Percentiles rank a stretch among this genome's conserved stretches.
Evolutionary conservation across 148 eudicot genomes (phyloP).

Genomic region (Rhododendron henanense): DNA sequence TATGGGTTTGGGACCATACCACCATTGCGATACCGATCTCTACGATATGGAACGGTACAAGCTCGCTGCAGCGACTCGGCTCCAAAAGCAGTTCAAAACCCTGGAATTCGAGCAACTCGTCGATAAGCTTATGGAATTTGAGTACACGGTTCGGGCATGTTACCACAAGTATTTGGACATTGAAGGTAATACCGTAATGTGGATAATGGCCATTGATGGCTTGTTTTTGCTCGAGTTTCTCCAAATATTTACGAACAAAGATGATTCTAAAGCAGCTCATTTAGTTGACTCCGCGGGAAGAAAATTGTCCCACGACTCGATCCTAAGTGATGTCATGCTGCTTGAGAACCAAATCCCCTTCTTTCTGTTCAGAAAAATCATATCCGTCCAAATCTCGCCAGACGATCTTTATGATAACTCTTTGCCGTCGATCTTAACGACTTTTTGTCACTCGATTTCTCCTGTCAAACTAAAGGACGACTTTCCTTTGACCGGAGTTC

Average conservation of each 20-base stretch:
- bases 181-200: constrained; percentile 32
- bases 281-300: constrained; percentile 20
- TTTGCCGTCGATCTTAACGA: constrained; percentile 21
- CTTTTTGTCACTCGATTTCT: constrained; percentile 27
- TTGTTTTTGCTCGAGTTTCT: constrained; percentile 50
- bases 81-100: constrained; percentile 18
- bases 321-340: constrained; percentile 49
- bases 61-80: constrained; percentile 29
- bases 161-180: constrained; percentile 44
- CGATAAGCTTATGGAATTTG: constrained; percentile 12
- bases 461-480: constrained; percentile 23
- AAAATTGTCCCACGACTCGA: constrained; percentile 24
- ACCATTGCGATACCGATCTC: constrained; percentile 23
- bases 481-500: background rate
- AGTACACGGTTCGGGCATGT: constrained; percentile 33
- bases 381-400: constrained; percentile 1
- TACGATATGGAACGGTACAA: constrained; percentile 33
- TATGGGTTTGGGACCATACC: constrained; percentile 50
- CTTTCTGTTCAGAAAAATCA: constrained; percentile 23
- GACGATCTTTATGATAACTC: constrained; percentile 9
- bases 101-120: constrained; percentile 28
- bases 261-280: background rate
- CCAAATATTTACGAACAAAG: background rate
- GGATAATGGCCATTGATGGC: constrained; percentile 63
- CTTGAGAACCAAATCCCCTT: constrained; percentile 64